These are phyloP conservation scores for Blastobotrys buckinghamii DNA, from an alignment of 1,139 yeast species.

Conservation along the genomic window DNA sequence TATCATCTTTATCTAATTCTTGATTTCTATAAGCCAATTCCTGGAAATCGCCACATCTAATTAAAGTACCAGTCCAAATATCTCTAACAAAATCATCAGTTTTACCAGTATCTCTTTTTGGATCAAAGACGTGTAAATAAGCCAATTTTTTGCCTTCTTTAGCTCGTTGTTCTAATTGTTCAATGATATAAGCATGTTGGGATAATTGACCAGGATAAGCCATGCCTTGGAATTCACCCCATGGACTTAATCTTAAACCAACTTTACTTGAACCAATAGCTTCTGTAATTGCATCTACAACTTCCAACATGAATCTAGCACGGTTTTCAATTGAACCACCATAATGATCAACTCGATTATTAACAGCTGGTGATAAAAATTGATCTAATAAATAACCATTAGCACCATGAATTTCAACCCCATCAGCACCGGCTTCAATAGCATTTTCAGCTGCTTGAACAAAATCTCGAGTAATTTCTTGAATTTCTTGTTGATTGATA, in stretches of 20 bases:
- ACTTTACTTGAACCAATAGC: constrained; percentile 47
- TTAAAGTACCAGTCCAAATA: constrained; percentile 40
- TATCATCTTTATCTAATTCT: constrained; percentile 25
- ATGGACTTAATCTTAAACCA: constrained; percentile 60
- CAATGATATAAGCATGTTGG: constrained; percentile 22
- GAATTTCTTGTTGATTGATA: constrained; percentile 41
- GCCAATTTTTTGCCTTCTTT: constrained; percentile 41
- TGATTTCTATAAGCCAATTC: constrained; percentile 8
- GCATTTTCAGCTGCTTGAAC: constrained; percentile 44
- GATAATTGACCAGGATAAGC: constrained; percentile 29
- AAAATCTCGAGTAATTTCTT: constrained; percentile 35
- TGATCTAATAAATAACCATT: constrained; percentile 65
- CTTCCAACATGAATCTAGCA: constrained; percentile 50
- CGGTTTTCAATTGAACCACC: constrained; percentile 67
- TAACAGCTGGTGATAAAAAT: constrained; percentile 46
- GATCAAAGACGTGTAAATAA: constrained; percentile 50
- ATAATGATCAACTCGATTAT: constrained; percentile 61
- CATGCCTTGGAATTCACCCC: constrained; percentile 40
- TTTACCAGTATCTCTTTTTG: constrained; percentile 23
- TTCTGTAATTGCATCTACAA: constrained; percentile 43
- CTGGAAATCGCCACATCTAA: constrained; percentile 37
- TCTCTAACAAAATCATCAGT: constrained; percentile 16
- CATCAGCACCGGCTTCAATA: constrained; percentile 59
- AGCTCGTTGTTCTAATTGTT: constrained; percentile 28
- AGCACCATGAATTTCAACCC: constrained; percentile 64